Base-by-base conservation (phyloP, 2,329 filamentous ascomycete genomes). In the Penicillium sp. region DNA sequence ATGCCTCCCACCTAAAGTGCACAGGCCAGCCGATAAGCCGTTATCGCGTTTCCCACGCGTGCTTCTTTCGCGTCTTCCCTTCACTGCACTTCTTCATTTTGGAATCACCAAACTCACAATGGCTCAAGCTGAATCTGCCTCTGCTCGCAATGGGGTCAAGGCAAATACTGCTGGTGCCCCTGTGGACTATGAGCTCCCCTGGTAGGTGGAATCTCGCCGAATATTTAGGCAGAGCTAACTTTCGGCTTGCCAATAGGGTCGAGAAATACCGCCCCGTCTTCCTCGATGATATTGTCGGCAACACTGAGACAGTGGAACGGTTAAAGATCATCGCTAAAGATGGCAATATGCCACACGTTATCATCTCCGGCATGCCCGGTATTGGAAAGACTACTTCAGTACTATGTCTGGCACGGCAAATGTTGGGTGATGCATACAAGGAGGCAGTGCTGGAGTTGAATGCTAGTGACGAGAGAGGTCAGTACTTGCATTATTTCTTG, bases 301-400 rank as follows among this genome's bases (percentile, higher is more conserved):
- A 99, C 75, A 96, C 90, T 19, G 94, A 99, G 74, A 99, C 94
- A 1, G 91, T 99, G 67, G 93, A 97, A 75, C 89, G 94, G 53
- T 80, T 99, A 67, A 97, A 97, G 73, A 97, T 99, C 69, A 97
- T 99, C 67, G 92, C 94, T 44, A 94, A 92, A 75, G 94, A 97
- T 78, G 94, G 94, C 66, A 99, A 99, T 77, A 97, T 99, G 92
- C 94, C 94, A 2, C 94, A 99, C 77, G 86, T 99, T 69, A 97
- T 99, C 76, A 97, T 99, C 69, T 96, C 91, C n/a, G 94, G 94
- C 57, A 97, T 96, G 91, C 94, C 94, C 19, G 94, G 94, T 70
- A 99, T 97, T 69, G 94, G 94, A 75, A 99, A 99, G 80, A 99
- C 94, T 4, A 97, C 94, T 0, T 96, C 91, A 53, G 88, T 99